Percentiles rank a stretch among this genome's conserved stretches.
phyloP scores from a whole-genome alignment of 1,139 yeast species.

The Zygoascus sp. region DNA sequence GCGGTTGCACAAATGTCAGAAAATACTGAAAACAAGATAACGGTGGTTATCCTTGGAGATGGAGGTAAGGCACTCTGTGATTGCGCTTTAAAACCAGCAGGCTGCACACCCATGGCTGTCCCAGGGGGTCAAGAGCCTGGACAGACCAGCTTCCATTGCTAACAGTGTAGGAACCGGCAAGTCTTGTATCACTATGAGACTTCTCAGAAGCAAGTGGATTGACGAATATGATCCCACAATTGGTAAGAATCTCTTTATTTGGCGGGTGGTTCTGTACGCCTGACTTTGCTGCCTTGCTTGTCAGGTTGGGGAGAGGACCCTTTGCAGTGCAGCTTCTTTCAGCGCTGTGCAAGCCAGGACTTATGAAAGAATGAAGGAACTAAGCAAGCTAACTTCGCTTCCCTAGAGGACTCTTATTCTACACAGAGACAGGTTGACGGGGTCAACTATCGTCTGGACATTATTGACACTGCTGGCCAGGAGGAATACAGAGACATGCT shows the following conservation, averaged over 20 bases:
- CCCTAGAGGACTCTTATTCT: slow-evolving; percentile 35
- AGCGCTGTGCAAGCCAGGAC: too few relatives aligned
- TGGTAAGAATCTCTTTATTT: slow-evolving; percentile 20
- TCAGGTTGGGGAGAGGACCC: too few relatives aligned
- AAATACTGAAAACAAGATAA: slow-evolving; percentile 19
- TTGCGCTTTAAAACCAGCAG: too few relatives aligned
- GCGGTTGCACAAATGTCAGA: slow-evolving; percentile 7
- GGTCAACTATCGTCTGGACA: slow-evolving; percentile 31
- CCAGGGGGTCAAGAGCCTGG: slow-evolving; percentile 5
- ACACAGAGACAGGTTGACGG: slow-evolving; percentile 34
- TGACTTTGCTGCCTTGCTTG: neutral
- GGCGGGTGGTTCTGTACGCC: neutral
- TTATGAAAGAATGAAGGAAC: too few relatives aligned
- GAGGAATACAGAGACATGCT: slow-evolving; percentile 43
- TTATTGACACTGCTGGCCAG: slow-evolving; percentile 39
- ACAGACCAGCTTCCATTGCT: slow-evolving; percentile 6
- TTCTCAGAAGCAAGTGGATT: slow-evolving; percentile 35
- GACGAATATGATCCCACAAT: slow-evolving; percentile 38
- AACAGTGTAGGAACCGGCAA: slow-evolving; percentile 30
- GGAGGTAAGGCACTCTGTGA: too few relatives aligned
- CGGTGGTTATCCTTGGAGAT: slow-evolving; percentile 33
- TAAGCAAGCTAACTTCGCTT: neutral
- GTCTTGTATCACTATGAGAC: slow-evolving; percentile 35
- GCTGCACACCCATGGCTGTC: too few relatives aligned
- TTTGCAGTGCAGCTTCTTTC: too few relatives aligned